Percentiles rank a stretch among this genome's conserved stretches.
Evolutionary conservation across 2,329 filamentous ascomycete species (phyloP).

Genomic region (Myotisia sp.): DNA sequence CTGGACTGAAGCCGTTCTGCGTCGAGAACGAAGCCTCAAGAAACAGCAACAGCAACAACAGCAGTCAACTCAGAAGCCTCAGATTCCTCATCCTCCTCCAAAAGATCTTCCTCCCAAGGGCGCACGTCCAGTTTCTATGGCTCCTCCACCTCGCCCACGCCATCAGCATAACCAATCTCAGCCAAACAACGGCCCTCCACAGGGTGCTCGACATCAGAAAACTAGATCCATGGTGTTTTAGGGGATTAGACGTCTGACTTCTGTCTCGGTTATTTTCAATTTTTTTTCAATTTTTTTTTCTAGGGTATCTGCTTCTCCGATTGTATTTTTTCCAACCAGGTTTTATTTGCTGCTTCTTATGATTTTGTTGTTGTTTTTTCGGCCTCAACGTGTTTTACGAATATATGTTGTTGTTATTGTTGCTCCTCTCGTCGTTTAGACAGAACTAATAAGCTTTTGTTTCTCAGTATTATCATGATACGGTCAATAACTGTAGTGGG

Average conservation of each 20-base stretch:
- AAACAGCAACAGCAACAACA: constrained; percentile 7
- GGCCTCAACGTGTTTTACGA: no score
- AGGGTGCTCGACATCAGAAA: constrained; percentile 27
- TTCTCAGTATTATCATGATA: no score
- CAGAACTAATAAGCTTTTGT: no score
- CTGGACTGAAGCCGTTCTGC: constrained; percentile 50
- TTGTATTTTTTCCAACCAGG: no score
- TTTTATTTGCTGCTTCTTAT: no score
- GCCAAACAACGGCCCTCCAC: constrained; percentile 20
- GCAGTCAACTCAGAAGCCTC: constrained; percentile 2
- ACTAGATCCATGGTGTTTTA: constrained; percentile 30
- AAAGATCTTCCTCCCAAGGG: constrained; percentile 16
- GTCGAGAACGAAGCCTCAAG: constrained; percentile 29
- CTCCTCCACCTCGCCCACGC: constrained; percentile 18
- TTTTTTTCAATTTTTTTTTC: constrained; percentile 9
- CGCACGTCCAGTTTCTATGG: constrained; percentile 19
- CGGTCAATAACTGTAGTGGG: no score
- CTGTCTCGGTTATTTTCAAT: constrained; percentile 1
- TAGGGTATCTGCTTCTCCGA: no score
- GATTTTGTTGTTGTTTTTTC: no score
- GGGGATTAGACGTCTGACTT: constrained; percentile 4
- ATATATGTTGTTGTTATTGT: no score
- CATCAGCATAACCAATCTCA: constrained; percentile 30
- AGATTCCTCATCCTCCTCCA: constrained; percentile 12
- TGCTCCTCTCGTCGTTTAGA: no score